Percentiles rank a stretch among this genome's conserved stretches.
These are phyloP conservation scores for Melocanna baccifera DNA, from an alignment of 176 grass and related monocot genomes.

Conservation along the genomic window DNA sequence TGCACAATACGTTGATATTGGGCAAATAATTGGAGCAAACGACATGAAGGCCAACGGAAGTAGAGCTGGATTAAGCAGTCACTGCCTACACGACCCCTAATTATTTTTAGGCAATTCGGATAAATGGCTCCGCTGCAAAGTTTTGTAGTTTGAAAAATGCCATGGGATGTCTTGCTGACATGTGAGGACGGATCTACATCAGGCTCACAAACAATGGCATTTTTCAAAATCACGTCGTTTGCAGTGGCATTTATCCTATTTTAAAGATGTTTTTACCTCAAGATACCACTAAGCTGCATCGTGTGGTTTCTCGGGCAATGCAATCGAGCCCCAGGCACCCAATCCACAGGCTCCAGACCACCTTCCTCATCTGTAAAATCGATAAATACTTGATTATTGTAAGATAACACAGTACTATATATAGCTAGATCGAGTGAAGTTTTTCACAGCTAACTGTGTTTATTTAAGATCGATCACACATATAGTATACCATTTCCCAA, in stretches of 20 bases:
- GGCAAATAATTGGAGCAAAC: neutral
- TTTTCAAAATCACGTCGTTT: neutral
- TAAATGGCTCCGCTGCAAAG: too few relatives aligned
- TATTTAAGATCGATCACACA: neutral
- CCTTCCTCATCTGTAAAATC: slow-evolving; percentile 45
- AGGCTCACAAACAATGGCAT: neutral
- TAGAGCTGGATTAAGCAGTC: neutral
- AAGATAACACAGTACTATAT: neutral
- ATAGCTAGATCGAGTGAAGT: neutral
- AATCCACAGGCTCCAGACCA: slow-evolving; percentile 58
- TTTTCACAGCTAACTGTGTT: neutral
- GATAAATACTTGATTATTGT: neutral
- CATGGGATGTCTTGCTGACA: too few relatives aligned
- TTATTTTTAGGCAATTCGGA: neutral
- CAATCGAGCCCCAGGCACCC: slow-evolving; percentile 69
- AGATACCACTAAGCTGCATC: neutral
- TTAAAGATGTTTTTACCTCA: neutral
- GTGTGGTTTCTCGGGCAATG: slow-evolving; percentile 33
- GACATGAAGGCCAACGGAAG: neutral
- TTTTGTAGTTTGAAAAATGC: too few relatives aligned
- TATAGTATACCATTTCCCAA: neutral
- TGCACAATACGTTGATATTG: neutral
- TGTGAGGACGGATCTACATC: neutral
- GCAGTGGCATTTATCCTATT: neutral
- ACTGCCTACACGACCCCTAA: neutral